phyloP scores from a whole-genome alignment of 208 protist species.

The Wallacemonas sp. region DNA sequence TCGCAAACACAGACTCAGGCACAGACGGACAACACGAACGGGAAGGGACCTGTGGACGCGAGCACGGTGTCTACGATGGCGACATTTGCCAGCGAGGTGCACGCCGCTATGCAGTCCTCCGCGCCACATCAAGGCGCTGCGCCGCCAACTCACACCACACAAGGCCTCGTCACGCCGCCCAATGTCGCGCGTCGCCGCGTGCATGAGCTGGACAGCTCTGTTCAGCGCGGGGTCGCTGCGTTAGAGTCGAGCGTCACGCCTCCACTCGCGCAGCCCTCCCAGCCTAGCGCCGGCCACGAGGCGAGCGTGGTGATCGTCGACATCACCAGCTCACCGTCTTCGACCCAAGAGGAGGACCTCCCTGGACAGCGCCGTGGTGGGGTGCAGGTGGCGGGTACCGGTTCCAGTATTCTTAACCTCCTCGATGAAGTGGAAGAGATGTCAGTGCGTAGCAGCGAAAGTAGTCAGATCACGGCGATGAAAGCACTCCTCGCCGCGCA shows the following conservation, averaged over 20 bases:
- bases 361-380: background rate
- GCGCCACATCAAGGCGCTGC: background rate
- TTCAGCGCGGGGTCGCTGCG: constrained; percentile 1
- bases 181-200: background rate
- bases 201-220: constrained; percentile 4
- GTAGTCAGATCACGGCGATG: background rate
- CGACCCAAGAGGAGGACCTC: background rate
- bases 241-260: constrained; percentile 8
- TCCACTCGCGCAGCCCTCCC: constrained; percentile 2
- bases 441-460: background rate
- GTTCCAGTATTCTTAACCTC: background rate
- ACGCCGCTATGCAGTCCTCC: constrained; percentile 25
- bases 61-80: background rate
- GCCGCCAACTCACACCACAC: background rate
- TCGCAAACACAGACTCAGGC: no score
- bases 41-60: no score
- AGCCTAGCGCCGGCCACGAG: background rate
- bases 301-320: background rate
- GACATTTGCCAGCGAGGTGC: constrained; percentile 20
- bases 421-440: constrained; percentile 9
- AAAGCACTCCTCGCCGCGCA: background rate
- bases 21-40: no score
- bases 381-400: constrained; percentile 12
- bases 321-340: background rate
- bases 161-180: background rate